These are phyloP conservation scores for Zymoseptoria crescenta DNA, from an alignment of 2,329 filamentous ascomycete genomes.

Conservation along the genomic window DNA sequence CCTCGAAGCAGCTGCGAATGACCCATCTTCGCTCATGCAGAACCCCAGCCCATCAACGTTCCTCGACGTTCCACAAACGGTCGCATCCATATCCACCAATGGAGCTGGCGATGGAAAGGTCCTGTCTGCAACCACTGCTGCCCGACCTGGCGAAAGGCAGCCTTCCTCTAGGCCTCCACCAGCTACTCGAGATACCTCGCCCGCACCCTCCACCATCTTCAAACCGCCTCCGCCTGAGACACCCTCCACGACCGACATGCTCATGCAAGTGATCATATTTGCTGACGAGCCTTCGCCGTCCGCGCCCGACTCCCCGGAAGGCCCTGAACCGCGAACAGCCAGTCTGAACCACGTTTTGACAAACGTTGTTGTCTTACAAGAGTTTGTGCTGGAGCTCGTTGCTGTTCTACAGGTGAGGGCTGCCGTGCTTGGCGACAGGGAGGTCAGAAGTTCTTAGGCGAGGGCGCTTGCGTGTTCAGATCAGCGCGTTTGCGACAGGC, in stretches of 20 bases:
- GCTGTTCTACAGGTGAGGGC: constrained; percentile 43
- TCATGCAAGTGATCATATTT: constrained; percentile 27
- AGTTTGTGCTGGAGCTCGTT: constrained; percentile 43
- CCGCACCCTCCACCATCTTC: constrained; percentile 20
- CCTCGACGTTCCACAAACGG: constrained; percentile 8
- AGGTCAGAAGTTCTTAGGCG: constrained; percentile 25
- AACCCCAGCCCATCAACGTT: constrained; percentile 9
- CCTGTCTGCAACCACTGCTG: background rate
- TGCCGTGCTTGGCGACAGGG: constrained; percentile 36
- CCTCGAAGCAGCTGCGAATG: constrained; percentile 28
- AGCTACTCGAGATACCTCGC: background rate
- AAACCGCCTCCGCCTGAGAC: constrained; percentile 30
- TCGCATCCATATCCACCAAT: background rate
- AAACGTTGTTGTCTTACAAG: constrained; percentile 44
- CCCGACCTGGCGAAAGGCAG: background rate
- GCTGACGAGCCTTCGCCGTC: constrained; percentile 2
- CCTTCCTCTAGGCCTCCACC: background rate
- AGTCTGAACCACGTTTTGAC: constrained; percentile 44
- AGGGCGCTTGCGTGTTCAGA: background rate
- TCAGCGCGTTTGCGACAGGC: background rate
- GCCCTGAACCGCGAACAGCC: constrained; percentile 25
- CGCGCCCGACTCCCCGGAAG: background rate
- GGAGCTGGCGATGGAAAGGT: background rate
- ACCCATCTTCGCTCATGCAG: constrained; percentile 16
- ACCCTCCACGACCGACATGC: constrained; percentile 27